phyloP scores from a whole-genome alignment of 2,329 filamentous ascomycete species.

The Talaromyces pinophilus region DNA sequence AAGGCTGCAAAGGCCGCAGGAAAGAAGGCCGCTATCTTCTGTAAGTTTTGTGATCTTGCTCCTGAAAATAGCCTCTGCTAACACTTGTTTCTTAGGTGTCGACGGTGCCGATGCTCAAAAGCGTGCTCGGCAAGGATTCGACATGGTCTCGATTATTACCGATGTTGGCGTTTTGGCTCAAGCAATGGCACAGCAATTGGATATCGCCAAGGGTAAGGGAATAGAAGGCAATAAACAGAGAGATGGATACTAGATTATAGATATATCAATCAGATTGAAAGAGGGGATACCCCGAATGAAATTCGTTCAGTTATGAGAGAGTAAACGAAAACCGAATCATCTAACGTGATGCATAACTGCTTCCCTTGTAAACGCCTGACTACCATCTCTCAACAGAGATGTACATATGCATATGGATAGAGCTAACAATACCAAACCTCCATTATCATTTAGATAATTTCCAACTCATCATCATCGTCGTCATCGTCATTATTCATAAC shows the following conservation, averaged over 20 bases:
- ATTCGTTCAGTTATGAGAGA: not conserved
- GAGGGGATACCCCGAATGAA: not conserved
- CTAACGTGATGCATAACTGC: not conserved
- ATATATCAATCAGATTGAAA: not conserved
- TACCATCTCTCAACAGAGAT: not conserved
- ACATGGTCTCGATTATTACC: conserved; percentile 45
- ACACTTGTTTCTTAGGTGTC: conserved; percentile 29
- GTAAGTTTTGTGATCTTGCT: conserved; percentile 27
- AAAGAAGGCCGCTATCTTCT: conserved; percentile 48
- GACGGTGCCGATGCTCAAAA: conserved; percentile 38
- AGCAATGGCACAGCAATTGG: conserved; percentile 38
- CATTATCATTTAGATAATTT: conserved; percentile 42
- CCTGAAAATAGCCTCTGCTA: not conserved
- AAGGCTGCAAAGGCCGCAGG: conserved; percentile 38
- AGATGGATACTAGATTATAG: conserved; percentile 9
- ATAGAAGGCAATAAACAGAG: not conserved
- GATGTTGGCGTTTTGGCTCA: conserved; percentile 39
- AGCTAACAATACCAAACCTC: not conserved
- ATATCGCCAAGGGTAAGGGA: conserved; percentile 32
- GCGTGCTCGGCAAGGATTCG: conserved; percentile 42
- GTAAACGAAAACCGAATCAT: not conserved
- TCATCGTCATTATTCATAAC: conserved; percentile 46
- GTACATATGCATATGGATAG: conserved; percentile 10
- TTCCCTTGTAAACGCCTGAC: conserved; percentile 1
- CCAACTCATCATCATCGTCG: conserved; percentile 55